Evolutionary conservation across 148 eudicot species (phyloP).

Genomic region (Diospyros kaki): DNA sequence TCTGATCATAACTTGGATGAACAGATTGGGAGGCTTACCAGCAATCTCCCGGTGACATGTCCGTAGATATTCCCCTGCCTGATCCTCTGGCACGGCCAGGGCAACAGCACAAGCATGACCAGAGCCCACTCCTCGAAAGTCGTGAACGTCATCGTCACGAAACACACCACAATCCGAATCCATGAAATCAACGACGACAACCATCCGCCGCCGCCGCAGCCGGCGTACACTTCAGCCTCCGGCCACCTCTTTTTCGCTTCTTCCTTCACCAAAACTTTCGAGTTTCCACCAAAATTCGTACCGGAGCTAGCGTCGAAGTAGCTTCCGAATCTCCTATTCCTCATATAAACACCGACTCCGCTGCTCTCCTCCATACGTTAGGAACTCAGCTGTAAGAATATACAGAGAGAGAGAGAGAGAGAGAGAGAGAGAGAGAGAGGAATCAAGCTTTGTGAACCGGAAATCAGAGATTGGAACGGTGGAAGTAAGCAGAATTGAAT

Average conservation of each 20-base stretch:
- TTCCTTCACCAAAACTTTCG: background rate
- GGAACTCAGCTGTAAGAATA: no score
- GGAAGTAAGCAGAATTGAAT: no score
- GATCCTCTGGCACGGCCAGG: constrained; percentile 39
- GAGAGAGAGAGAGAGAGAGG: no score
- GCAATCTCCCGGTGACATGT: constrained; percentile 30
- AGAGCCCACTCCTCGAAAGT: constrained; percentile 9
- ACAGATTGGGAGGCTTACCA: constrained; percentile 16
- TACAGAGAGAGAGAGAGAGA: no score
- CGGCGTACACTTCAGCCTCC: background rate
- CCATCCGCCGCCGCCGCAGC: constrained; percentile 24
- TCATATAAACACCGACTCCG: constrained; percentile 2
- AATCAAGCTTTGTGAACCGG: no score
- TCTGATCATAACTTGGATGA: no score
- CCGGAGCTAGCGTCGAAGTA: constrained; percentile 19
- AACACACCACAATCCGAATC: constrained; percentile 31
- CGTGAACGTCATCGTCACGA: constrained; percentile 30
- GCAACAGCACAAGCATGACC: constrained; percentile 24
- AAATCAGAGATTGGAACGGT: no score
- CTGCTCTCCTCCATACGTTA: background rate
- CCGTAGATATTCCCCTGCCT: constrained; percentile 37
- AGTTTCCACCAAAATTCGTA: background rate
- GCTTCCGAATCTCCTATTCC: constrained; percentile 20
- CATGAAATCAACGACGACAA: constrained; percentile 23
- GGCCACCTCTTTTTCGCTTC: no score